These are phyloP conservation scores for Lachancea lanzarotensis DNA, from an alignment of 805 yeast species.

Conservation along the genomic window DNA sequence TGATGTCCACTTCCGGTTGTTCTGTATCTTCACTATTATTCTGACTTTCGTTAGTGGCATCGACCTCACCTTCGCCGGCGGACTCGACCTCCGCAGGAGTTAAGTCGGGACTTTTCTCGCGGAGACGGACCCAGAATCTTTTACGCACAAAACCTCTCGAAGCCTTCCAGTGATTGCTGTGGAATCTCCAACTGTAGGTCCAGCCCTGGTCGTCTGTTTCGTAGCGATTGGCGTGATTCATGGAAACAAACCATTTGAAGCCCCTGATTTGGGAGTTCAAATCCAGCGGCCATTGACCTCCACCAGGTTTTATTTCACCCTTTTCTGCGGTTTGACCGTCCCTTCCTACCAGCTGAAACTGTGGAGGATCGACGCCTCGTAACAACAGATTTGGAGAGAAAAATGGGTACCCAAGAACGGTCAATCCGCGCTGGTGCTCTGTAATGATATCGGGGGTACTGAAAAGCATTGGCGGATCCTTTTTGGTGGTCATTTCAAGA, in stretches of 20 bases:
- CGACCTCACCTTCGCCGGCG: not conserved
- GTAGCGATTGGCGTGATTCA: constrained; percentile 39
- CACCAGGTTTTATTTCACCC: constrained; percentile 8
- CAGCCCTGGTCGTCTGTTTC: constrained; percentile 86
- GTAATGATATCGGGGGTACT: constrained; percentile 36
- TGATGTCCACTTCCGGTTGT: not conserved
- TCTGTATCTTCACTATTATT: not conserved
- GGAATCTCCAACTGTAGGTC: constrained; percentile 54
- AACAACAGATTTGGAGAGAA: constrained; percentile 42
- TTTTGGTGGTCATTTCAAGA: not conserved
- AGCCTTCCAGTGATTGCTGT: constrained; percentile 55
- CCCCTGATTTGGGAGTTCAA: not conserved
- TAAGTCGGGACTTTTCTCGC: constrained; percentile 3
- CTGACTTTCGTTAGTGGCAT: not conserved
- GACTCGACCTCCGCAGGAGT: constrained; percentile 2
- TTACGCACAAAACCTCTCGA: constrained; percentile 57
- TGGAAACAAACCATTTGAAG: constrained; percentile 66
- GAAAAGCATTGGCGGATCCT: not conserved
- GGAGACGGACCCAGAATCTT: constrained; percentile 53
- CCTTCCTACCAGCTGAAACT: constrained; percentile 24
- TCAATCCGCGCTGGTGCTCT: constrained; percentile 52
- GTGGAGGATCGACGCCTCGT: constrained; percentile 45
- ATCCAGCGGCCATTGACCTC: constrained; percentile 5
- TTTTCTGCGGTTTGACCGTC: constrained; percentile 4
- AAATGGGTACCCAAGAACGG: constrained; percentile 45